Base-by-base conservation (phyloP, 306 rosid genomes). In the Corylus americana region DNA sequence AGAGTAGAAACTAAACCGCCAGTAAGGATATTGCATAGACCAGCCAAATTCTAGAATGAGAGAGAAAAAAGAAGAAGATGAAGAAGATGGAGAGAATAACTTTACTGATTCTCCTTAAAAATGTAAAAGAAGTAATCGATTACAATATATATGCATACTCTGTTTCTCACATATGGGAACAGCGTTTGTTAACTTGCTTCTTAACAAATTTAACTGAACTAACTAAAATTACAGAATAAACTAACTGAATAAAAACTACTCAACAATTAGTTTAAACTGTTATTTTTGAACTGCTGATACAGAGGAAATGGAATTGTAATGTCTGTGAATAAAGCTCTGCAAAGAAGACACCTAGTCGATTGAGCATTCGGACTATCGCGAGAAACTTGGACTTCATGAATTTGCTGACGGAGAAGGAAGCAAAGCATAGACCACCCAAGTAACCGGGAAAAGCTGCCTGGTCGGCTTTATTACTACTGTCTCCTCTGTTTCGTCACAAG, bases 391-490 rank as follows among this genome's bases (percentile, higher is more conserved):
- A 29, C 14, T 29, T 29, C 0, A 62, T 62, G 18, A 5, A 62
- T 5, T 62, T 3, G 69, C 44, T 62, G 7, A 62, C 42, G n/a
- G 29, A 29, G 4, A 62, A 62, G 5, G n/a, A 62, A 29, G 69
- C 9, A 27, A 29, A 62, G 69, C n/a, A 22, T 22, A 22, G 25
- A 22, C 25, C 25, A 22, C 25, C 25, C 25, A 22, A 22, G 25
- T 22, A 22, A 22, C 25, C 25, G 25, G 25, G 25, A 22, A 22
- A 22, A 22, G 25, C 25, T 22, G 25, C 25, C 25, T 22, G 25
- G 25, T 0, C 25, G 25, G 25, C 82, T 78, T 75, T 81, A 75
- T 17, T 66, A 69, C 37, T 27, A 45, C 39, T 55, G 45, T 42
- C 45, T 64, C 49, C 37, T 67, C 51, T 13, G 69, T 75, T 10